phyloP scores from a whole-genome alignment of 2,329 filamentous ascomycete species.

The Ilyonectria robusta region DNA sequence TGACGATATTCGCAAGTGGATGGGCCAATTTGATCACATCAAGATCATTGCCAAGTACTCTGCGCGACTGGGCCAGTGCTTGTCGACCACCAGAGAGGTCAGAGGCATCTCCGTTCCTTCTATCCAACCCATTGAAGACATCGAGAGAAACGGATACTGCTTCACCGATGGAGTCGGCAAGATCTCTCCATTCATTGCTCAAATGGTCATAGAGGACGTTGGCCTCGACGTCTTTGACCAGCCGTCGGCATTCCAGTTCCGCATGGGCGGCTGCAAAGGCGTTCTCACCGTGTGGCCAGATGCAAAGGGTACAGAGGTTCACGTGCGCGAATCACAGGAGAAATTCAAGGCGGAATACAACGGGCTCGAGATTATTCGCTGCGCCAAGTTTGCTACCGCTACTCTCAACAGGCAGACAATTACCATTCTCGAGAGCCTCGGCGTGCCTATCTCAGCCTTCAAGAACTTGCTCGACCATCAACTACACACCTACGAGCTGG shows the following conservation, averaged over 20 bases:
- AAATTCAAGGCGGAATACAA: slow-evolving; percentile 84
- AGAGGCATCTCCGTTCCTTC: slow-evolving; percentile 72
- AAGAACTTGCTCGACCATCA: slow-evolving; percentile 76
- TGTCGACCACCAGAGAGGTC: slow-evolving; percentile 90
- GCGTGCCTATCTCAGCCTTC: slow-evolving; percentile 78
- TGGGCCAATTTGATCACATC: slow-evolving; percentile 89
- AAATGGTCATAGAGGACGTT: slow-evolving; percentile 80
- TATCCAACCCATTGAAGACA: slow-evolving; percentile 76
- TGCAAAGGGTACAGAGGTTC: slow-evolving; percentile 76
- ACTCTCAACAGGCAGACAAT: slow-evolving; percentile 94
- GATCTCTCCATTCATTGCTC: slow-evolving; percentile 84
- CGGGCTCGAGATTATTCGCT: slow-evolving; percentile 87
- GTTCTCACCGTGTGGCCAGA: slow-evolving; percentile 83
- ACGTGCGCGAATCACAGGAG: slow-evolving; percentile 86
- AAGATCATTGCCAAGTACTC: slow-evolving; percentile 89
- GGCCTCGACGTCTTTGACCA: slow-evolving; percentile 68
- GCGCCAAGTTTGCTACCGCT: slow-evolving; percentile 81
- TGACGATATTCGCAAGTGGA: slow-evolving; percentile 84
- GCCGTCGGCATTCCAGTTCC: slow-evolving; percentile 92
- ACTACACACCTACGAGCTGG: slow-evolving; percentile 76
- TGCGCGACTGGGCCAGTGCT: slow-evolving; percentile 92
- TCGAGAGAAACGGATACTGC: slow-evolving; percentile 76
- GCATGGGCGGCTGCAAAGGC: slow-evolving; percentile 93
- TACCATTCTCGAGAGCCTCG: slow-evolving; percentile 83
- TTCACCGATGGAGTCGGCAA: slow-evolving; percentile 97